Conservation (phyloP, 2,329 filamentous ascomycete species). For the Chrysosporium queenslandicum region DNA sequence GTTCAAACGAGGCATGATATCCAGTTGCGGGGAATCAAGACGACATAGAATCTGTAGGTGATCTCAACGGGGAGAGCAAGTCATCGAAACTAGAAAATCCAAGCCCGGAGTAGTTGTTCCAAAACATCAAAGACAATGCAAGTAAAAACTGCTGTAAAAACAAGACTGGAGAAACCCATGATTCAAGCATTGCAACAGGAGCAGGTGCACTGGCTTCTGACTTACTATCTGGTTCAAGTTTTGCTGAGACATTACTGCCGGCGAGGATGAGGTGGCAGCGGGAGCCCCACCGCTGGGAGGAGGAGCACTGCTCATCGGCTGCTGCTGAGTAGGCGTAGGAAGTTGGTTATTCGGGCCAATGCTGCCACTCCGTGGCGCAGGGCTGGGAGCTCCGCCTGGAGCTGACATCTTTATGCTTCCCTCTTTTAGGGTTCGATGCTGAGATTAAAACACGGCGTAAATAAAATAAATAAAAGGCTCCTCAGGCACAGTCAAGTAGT, state of each 20-base stretch:
- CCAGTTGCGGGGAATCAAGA: too few species aligned
- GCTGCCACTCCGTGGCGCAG: slow-evolving; percentile 40
- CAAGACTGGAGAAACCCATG: neutral
- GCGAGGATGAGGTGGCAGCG: slow-evolving; percentile 25
- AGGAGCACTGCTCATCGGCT: slow-evolving; percentile 37
- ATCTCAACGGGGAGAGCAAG: too few species aligned
- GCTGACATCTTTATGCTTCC: slow-evolving; percentile 32
- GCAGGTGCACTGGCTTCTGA: slow-evolving; percentile 17
- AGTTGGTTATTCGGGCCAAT: slow-evolving; percentile 40
- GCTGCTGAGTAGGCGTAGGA: slow-evolving; percentile 41
- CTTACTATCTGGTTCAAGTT: slow-evolving; percentile 95
- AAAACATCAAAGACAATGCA: neutral
- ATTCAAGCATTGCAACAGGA: neutral
- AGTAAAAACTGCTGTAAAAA: neutral
- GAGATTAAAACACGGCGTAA: too few species aligned
- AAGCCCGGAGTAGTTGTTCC: too few species aligned
- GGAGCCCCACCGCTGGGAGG: slow-evolving; percentile 38
- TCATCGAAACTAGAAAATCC: too few species aligned
- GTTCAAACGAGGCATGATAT: too few species aligned
- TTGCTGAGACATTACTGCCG: slow-evolving; percentile 59
- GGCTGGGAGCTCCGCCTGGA: slow-evolving; percentile 39
- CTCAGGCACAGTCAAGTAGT: neutral
- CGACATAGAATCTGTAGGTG: too few species aligned
- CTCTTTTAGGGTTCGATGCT: too few species aligned
- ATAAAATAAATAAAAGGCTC: too few species aligned